Evolutionary conservation across 257 asterid species (phyloP), one percentile per base, ranked within the genome.

Genomic region (Leonotis leonurus): DNA sequence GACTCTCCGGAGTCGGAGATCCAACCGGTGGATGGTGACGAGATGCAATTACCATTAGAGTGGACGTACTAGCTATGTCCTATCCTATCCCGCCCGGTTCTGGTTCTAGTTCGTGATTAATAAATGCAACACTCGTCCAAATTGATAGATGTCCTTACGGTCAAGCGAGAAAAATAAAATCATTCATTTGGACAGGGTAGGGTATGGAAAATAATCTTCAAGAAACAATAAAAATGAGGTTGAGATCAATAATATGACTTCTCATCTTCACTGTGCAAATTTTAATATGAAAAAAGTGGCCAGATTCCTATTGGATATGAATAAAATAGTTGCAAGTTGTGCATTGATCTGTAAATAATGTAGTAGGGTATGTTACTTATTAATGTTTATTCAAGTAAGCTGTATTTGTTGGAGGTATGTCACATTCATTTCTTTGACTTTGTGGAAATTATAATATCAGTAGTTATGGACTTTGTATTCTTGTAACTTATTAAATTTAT

Each of bases 11-110:
- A 50, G 7, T 5, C n/a, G n/a, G 43, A 57, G 54, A 33, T 13
- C 13, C 21, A 6, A 18, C 51, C 35, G 21, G 37, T 25, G 20
- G 52, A 46, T n/a, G n/a, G n/a, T n/a, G n/a, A n/a, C 11, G 73
- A 70, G 50, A 70, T 68, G 43, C 77, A 24, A 66, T 58, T 74
- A 46, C 80, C 83, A 39, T 75, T 74, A 64, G 83, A 78, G 68
- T 78, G 83, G 83, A 74, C 78, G 0, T 74, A 78, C 21, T 74
- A 64, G 60, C 56, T 10, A 46, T 20, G 21, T 24, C 20, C 22
- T 4, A 22, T 33, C 45, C 44, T 18, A n/a, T n/a, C n/a, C n/a
- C 59, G 4, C 29, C 29, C n/a, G n/a, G n/a, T n/a, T n/a, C n/a
- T n/a, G n/a, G n/a, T n/a, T n/a, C n/a, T n/a, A n/a, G n/a, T n/a